Evolutionary conservation across 164 flowering plant species (phyloP).

Genomic region (Akebia trifoliata): DNA sequence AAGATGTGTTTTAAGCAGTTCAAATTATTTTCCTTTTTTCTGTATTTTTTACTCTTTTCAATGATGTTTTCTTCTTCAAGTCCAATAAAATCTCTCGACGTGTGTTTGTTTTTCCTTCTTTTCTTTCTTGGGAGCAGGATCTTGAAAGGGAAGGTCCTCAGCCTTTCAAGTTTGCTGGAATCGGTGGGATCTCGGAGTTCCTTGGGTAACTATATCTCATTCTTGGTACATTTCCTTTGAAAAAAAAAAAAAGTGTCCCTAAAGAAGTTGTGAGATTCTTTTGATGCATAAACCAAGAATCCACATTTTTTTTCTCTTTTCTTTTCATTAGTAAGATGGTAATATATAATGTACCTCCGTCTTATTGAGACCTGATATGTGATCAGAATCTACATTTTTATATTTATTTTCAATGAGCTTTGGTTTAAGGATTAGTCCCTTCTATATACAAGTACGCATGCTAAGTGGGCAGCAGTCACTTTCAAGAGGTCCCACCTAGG

Average conservation of each 20-base stretch:
- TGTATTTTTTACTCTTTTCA: neutral
- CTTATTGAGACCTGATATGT: too few species aligned
- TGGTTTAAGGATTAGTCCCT: too few species aligned
- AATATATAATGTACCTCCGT: too few species aligned
- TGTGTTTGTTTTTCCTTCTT: neutral
- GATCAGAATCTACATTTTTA: too few species aligned
- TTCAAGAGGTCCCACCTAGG: too few species aligned
- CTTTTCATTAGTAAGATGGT: too few species aligned
- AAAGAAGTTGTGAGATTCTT: neutral
- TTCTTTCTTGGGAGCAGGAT: slow-evolving; percentile 48
- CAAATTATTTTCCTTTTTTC: neutral
- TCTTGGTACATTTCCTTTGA: neutral
- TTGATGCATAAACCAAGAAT: too few species aligned
- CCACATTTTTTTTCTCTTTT: too few species aligned
- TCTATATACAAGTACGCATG: too few species aligned
- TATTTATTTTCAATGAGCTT: too few species aligned
- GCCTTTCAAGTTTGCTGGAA: slow-evolving; percentile 89
- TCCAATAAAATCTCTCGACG: neutral
- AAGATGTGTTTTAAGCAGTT: neutral
- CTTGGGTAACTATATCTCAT: slow-evolving; percentile 56
- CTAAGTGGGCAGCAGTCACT: too few species aligned
- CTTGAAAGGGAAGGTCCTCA: slow-evolving; percentile 83
- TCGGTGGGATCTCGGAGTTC: slow-evolving; percentile 94
- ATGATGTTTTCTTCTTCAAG: neutral
- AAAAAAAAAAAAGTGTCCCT: neutral